These are phyloP conservation scores for Pyricularia sp. DNA, from an alignment of 2,329 filamentous ascomycete genomes.

Conservation along the genomic window DNA sequence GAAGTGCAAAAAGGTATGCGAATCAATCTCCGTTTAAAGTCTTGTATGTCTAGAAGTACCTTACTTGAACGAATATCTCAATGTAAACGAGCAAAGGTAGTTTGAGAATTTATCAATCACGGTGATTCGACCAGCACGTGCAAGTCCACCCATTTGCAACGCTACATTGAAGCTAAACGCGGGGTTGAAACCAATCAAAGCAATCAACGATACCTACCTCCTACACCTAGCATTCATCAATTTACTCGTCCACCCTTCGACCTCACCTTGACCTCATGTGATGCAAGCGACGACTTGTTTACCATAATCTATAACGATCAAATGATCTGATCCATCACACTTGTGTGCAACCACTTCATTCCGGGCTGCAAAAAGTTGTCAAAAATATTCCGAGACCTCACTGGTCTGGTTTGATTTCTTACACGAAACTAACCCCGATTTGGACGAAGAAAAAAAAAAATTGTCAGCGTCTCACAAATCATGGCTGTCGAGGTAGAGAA, in stretches of 20 bases:
- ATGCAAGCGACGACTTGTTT: neutral
- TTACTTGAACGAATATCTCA: neutral
- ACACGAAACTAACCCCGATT: too few relatives aligned
- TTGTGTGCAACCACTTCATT: neutral
- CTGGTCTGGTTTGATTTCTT: neutral
- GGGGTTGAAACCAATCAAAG: neutral
- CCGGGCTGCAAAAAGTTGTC: too few relatives aligned
- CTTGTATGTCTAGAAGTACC: too few relatives aligned
- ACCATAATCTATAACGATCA: neutral
- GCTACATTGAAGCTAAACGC: neutral
- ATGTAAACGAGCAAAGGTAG: neutral
- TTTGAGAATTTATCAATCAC: neutral
- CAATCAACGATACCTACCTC: neutral
- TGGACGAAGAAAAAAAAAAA: too few relatives aligned
- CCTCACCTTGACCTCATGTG: neutral
- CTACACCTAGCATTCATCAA: too few relatives aligned
- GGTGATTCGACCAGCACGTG: neutral
- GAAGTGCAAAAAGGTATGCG: too few relatives aligned
- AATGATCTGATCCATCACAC: neutral
- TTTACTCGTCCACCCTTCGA: neutral
- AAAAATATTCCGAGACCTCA: neutral
- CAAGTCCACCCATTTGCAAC: neutral
- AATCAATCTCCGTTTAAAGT: too few relatives aligned
- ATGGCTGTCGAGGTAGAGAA: neutral
- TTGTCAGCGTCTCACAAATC: neutral